phyloP scores from a whole-genome alignment of 345 rosid species.

The Populus alba region DNA sequence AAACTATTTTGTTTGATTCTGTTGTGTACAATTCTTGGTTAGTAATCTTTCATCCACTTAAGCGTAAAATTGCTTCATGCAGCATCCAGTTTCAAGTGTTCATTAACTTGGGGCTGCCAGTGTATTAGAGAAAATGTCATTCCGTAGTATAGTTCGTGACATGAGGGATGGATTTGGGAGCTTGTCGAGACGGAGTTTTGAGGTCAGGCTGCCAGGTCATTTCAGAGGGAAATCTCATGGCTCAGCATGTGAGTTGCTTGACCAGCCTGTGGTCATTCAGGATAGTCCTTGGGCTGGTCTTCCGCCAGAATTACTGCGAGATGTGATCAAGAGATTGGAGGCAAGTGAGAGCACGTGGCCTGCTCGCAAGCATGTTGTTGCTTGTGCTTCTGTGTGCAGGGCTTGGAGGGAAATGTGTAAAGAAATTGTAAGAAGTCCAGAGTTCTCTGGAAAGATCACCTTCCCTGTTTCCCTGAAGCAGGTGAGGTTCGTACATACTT shows the following conservation, averaged over 20 bases:
- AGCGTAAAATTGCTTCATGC: neutral
- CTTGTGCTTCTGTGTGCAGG: conserved; percentile 11
- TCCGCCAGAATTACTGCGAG: conserved; percentile 8
- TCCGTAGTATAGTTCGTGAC: conserved; percentile 5
- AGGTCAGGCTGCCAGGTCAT: conserved; percentile 6
- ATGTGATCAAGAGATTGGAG: conserved; percentile 13
- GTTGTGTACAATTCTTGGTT: conserved; percentile 12
- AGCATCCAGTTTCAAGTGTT: neutral
- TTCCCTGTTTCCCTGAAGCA: conserved; percentile 19
- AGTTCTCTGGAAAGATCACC: conserved; percentile 13
- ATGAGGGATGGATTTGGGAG: conserved; percentile 8
- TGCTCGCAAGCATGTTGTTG: conserved; percentile 12
- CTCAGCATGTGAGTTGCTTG: neutral
- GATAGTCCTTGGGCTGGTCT: conserved; percentile 8
- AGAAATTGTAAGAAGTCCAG: conserved; percentile 12
- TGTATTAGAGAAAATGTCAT: neutral
- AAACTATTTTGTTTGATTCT: conserved; percentile 22
- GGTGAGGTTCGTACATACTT: neutral
- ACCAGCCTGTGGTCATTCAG: conserved; percentile 4
- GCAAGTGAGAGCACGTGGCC: conserved; percentile 11
- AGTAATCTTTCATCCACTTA: neutral
- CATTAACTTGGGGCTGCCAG: neutral
- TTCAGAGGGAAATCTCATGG: conserved; percentile 8
- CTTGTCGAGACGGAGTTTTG: conserved; percentile 13
- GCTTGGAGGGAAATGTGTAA: conserved; percentile 13